Conservation (phyloP, 495 filamentous ascomycete genomes). For the Amphirosellinia nigrospora region DNA sequence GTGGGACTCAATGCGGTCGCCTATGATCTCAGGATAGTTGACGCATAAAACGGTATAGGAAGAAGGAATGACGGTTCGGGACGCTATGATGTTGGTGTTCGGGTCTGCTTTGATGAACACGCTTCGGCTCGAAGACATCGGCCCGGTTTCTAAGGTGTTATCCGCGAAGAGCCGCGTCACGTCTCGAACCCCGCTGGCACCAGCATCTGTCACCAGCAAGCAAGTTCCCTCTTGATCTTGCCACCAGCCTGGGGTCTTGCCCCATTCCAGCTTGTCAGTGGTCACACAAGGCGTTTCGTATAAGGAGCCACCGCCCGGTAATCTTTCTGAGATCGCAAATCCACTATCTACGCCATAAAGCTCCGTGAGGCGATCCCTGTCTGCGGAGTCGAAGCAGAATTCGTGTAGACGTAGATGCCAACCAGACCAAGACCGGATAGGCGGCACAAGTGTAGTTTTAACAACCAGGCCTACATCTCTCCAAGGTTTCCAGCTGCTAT, state of each 20-base stretch:
- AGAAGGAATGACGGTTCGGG: background rate
- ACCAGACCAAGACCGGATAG: background rate
- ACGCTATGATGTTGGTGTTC: background rate
- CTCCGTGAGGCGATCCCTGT: background rate
- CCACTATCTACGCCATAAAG: background rate
- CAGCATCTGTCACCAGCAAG: background rate
- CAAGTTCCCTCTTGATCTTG: background rate
- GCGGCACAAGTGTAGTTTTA: background rate
- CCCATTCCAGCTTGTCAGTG: background rate
- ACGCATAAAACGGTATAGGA: background rate
- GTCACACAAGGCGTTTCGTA: background rate
- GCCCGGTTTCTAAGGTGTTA: background rate
- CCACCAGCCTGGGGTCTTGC: background rate
- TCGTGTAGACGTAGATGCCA: background rate
- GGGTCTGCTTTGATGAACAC: background rate
- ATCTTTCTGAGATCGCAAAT: background rate
- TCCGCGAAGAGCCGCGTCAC: background rate
- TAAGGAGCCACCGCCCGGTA: background rate
- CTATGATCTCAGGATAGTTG: background rate
- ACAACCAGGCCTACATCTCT: background rate
- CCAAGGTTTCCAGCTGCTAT: conserved; percentile 5
- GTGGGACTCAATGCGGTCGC: background rate
- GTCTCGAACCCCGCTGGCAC: background rate
- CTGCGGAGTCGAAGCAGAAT: background rate
- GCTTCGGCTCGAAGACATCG: background rate